Conservation (phyloP, 306 rosid genomes). For the Pachyrhizus erosus region DNA sequence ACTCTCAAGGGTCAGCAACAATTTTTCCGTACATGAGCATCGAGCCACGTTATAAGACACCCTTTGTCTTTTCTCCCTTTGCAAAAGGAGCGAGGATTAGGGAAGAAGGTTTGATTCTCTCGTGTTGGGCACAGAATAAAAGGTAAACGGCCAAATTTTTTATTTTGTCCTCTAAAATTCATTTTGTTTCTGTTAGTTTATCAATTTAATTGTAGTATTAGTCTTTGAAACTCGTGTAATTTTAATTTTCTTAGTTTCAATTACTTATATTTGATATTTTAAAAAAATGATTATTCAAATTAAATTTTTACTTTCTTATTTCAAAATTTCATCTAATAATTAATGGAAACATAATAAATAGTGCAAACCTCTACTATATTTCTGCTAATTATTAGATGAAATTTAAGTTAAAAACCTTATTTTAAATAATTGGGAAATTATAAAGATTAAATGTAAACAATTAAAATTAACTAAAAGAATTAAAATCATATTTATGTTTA, state of each 20-base stretch:
- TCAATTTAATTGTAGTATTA: no score
- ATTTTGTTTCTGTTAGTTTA: no score
- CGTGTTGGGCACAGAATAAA: not conserved
- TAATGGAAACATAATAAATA: no score
- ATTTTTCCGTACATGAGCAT: slow-evolving; percentile 13
- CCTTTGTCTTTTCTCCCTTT: not conserved
- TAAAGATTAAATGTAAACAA: not conserved
- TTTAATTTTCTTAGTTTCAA: no score
- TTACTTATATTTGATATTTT: no score
- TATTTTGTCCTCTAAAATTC: not conserved
- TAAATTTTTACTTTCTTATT: no score
- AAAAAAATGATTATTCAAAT: no score
- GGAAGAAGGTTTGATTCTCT: not conserved
- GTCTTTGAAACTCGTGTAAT: no score
- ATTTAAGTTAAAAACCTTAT: not conserved
- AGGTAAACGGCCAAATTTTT: not conserved
- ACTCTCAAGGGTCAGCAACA: not conserved
- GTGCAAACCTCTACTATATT: no score
- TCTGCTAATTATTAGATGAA: no score
- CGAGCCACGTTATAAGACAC: slow-evolving; percentile 9
- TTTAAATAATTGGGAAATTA: not conserved
- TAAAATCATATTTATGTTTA: not conserved
- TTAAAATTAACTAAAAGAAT: not conserved
- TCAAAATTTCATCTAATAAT: no score
- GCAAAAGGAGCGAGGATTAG: not conserved